Evolutionary conservation across 768 basidiomycete species (phyloP).

Genomic region (Serendipita vermifera): DNA sequence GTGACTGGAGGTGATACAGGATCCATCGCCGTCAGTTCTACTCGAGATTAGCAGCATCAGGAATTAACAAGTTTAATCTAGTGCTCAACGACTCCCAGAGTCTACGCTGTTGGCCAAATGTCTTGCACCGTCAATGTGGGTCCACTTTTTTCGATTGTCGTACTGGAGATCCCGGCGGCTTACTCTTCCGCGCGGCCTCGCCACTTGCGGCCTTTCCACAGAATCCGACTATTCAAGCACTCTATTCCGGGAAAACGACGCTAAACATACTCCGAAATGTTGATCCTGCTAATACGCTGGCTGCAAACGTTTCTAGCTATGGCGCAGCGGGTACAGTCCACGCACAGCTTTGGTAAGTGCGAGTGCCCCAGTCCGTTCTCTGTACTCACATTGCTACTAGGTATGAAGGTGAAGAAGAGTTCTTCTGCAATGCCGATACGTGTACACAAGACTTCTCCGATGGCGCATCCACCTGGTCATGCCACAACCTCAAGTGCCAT

Average conservation of each 20-base stretch:
- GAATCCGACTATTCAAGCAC: constrained; percentile 72
- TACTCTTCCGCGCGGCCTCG: not conserved
- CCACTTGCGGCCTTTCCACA: constrained; percentile 21
- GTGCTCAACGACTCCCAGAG: constrained; percentile 38
- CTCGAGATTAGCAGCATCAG: constrained; percentile 20
- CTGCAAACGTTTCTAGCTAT: constrained; percentile 48
- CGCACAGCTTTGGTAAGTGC: constrained; percentile 57
- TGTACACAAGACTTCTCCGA: constrained; percentile 45
- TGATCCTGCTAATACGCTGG: constrained; percentile 53
- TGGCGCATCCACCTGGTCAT: constrained; percentile 48
- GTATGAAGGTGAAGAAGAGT: constrained; percentile 79
- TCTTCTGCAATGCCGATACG: constrained; percentile 61
- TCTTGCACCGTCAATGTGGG: constrained; percentile 72
- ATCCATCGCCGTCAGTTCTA: constrained; percentile 12
- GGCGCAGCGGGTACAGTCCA: constrained; percentile 41
- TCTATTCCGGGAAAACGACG: constrained; percentile 58
- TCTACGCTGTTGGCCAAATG: constrained; percentile 71
- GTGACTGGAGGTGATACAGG: constrained; percentile 19
- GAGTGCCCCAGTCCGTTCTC: too few species aligned
- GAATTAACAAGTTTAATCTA: constrained; percentile 66
- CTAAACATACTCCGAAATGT: constrained; percentile 72
- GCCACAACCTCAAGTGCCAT: constrained; percentile 57
- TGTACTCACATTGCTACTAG: too few species aligned
- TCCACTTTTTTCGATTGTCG: constrained; percentile 14
- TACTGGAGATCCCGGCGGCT: not conserved